Conservation (phyloP, 192 early-diverging fungal genomes). For the Coemansia sp. region DNA sequence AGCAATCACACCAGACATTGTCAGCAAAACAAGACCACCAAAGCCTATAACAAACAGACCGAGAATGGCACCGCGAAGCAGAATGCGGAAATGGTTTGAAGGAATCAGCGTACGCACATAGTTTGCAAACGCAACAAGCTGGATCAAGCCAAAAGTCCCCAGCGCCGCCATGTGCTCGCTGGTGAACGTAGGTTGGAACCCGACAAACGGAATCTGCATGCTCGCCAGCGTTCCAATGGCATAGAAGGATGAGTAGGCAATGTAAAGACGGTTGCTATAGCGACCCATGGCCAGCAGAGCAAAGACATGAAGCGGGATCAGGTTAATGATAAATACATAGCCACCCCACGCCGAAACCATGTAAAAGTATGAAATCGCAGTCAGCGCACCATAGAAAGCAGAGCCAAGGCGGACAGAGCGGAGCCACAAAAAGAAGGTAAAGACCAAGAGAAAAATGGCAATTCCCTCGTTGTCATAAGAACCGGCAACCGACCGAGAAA, state of each 20-base stretch:
- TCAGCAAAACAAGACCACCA: conserved; percentile 71
- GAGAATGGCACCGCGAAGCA: conserved; percentile 72
- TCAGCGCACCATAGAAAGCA: conserved; percentile 79
- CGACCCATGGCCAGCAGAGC: conserved; percentile 94
- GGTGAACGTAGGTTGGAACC: conserved; percentile 95
- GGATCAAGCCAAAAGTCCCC: conserved; percentile 94
- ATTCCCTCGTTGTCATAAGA: conserved; percentile 99
- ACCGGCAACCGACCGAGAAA: conserved; percentile 99
- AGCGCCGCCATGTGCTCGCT: conserved; percentile 99
- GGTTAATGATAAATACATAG: conserved; percentile 99
- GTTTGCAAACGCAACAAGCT: conserved; percentile 92
- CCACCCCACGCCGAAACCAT: conserved; percentile 99
- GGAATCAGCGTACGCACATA: conserved; percentile 79
- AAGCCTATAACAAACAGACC: conserved; percentile 55
- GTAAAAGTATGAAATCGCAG: conserved; percentile 98
- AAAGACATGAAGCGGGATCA: conserved; percentile 97
- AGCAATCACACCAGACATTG: conserved; percentile 83
- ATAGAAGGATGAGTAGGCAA: conserved; percentile 99
- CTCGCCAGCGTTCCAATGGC: conserved; percentile 92
- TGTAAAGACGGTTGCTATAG: conserved; percentile 89
- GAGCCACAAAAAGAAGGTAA: conserved; percentile 98
- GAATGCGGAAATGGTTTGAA: conserved; percentile 79
- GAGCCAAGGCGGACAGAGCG: conserved; percentile 95
- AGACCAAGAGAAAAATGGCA: conserved; percentile 97
- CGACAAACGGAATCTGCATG: conserved; percentile 99